Base-by-base conservation (phyloP, 352 stramenopile genomes). In the Phytophthora pseudosyringae region DNA sequence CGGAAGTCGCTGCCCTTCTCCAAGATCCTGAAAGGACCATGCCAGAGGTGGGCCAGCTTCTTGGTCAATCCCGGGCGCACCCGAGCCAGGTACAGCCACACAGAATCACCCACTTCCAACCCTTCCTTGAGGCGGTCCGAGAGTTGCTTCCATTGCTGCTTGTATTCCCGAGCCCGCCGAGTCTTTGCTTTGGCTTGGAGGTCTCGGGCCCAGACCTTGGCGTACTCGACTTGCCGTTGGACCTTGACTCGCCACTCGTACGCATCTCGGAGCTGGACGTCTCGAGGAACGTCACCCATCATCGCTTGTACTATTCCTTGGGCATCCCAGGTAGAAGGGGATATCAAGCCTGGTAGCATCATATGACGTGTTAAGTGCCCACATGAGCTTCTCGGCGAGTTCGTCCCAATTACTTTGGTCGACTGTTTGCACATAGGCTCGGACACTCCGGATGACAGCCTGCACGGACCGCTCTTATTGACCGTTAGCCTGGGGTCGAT, bases 381-480 rank as follows among this genome's bases (percentile, higher is more conserved):
- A 71, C 64, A 69, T 71, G 16, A 83, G 33, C 1, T 48, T 46
- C n/a, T 73, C 54, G 0, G 59, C 64, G 0, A 75, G 10, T 0
- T 73, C 56, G 1, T 83, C 71, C 62, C 75, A 83, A 31, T 76
- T 68, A 11, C 43, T 49, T 49, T 78, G 66, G 9, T 40, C 49
- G n/a, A n/a, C n/a, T n/a, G n/a, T n/a, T n/a, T n/a, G n/a, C n/a
- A n/a, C n/a, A n/a, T n/a, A n/a, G n/a, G 0, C 56, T 46, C 0
- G 60, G 15, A 80, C 41, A 3, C 39, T 51, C 5, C 46, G 29
- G 11, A 74, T 59, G 1, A 83, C 63, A 0, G 74, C 69, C 48
- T 79, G 69, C 3, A 74, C 64, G 2, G 59, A 78, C 9, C 59
- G 8, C 8, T 74, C 69, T 13, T 82, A 67, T 46, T 81, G 66